Evolutionary conservation across 2,329 filamentous ascomycete genomes (phyloP).

Genomic region (Leptographium wingfieldii): DNA sequence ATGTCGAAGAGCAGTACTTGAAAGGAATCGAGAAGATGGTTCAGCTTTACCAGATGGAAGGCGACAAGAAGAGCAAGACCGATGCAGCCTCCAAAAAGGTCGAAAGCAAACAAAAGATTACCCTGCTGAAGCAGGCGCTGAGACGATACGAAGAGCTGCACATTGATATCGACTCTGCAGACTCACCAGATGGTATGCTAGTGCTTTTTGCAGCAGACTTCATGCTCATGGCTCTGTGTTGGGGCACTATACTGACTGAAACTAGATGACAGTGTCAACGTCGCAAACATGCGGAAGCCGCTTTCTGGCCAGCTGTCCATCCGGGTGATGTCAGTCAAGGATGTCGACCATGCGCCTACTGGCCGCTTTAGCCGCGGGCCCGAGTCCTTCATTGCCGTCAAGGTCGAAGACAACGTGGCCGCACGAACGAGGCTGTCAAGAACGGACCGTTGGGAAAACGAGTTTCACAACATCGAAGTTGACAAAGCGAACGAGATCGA

Average conservation of each 20-base stretch:
- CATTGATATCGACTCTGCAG: conserved; percentile 74
- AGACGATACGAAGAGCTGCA: conserved; percentile 97
- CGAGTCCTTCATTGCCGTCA: conserved; percentile 91
- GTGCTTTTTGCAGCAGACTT: too few species aligned
- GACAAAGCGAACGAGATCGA: conserved; percentile 99
- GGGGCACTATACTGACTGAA: conserved; percentile 15
- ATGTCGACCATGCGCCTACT: conserved; percentile 84
- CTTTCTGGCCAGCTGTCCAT: conserved; percentile 82
- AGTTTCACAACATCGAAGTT: conserved; percentile 83
- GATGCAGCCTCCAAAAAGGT: conserved; percentile 82
- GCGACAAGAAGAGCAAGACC: conserved; percentile 86
- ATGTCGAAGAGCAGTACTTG: conserved; percentile 97
- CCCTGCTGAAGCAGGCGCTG: conserved; percentile 86
- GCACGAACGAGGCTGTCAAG: conserved; percentile 76
- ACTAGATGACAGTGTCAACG: conserved; percentile 88
- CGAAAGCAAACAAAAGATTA: conserved; percentile 96
- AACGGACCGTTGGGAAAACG: conserved; percentile 83
- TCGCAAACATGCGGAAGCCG: conserved; percentile 91
- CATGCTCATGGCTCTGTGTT: too few species aligned
- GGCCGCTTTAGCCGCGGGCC: conserved; percentile 78
- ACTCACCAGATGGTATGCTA: conserved; percentile 64
- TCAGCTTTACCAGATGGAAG: conserved; percentile 91
- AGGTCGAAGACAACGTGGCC: conserved; percentile 89
- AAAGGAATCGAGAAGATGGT: conserved; percentile 99
- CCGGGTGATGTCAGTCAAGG: conserved; percentile 76